phyloP scores from a whole-genome alignment of 257 asterid species.

The Catharanthus roseus region DNA sequence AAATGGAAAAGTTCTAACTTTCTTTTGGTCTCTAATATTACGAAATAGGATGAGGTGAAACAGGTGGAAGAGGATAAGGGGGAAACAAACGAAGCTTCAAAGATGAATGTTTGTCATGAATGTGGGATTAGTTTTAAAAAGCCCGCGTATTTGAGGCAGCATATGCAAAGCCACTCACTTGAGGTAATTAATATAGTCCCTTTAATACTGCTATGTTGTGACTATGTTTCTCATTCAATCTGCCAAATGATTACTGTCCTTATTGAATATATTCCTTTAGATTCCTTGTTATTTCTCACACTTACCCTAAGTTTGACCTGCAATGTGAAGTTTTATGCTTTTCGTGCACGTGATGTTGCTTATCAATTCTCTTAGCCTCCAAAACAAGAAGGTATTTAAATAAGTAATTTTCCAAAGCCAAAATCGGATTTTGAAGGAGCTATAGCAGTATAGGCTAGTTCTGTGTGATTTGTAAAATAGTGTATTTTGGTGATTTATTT shows the following conservation, averaged over 20 bases:
- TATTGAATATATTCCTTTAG: background rate
- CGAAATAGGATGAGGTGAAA: conserved; percentile 16
- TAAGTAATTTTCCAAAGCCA: no score
- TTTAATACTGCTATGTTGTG: no score
- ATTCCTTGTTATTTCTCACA: no score
- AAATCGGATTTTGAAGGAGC: background rate
- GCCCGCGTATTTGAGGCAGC: conserved; percentile 89
- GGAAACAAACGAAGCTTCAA: conserved; percentile 22
- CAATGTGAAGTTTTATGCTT: no score
- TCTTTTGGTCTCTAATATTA: background rate
- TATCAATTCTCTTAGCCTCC: background rate
- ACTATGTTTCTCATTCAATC: no score
- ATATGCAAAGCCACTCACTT: conserved; percentile 79
- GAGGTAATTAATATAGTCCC: conserved; percentile 32
- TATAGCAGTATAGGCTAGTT: background rate
- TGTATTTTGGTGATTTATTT: no score
- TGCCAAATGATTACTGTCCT: background rate
- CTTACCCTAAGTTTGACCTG: no score
- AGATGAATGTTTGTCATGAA: conserved; percentile 49
- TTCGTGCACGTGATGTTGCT: background rate
- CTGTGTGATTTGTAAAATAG: background rate
- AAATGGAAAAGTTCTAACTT: background rate
- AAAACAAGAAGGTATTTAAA: background rate
- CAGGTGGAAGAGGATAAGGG: conserved; percentile 39
- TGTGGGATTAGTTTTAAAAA: conserved; percentile 67